phyloP scores from a whole-genome alignment of 2,329 filamentous ascomycete species.

The Zymoseptoria crescenta region DNA sequence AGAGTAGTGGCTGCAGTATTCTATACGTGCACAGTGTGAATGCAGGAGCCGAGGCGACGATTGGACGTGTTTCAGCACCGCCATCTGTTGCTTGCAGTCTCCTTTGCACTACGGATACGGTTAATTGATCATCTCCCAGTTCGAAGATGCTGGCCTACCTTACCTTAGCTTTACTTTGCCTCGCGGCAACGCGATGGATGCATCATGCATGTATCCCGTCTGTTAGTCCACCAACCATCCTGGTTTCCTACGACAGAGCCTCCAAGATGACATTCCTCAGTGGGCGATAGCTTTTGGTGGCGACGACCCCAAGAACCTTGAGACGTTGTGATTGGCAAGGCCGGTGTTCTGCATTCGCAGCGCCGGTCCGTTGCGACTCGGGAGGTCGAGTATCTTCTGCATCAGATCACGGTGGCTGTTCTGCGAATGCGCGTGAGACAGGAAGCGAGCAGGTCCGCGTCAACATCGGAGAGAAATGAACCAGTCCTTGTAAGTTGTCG shows the following conservation, averaged over 20 bases:
- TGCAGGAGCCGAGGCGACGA: background rate
- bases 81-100: background rate
- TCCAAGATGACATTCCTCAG: background rate
- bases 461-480: background rate
- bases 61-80: constrained; percentile 1
- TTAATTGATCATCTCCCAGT: background rate
- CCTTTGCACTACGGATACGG: background rate
- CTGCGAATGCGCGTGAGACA: background rate
- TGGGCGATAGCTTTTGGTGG: background rate
- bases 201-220: background rate
- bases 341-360: background rate
- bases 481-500: background rate
- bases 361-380: background rate
- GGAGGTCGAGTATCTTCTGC: background rate
- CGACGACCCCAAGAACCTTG: background rate
- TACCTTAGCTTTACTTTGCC: background rate
- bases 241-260: background rate
- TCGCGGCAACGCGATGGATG: background rate
- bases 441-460: background rate
- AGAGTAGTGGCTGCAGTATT: background rate
- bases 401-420: background rate
- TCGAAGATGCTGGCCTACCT: background rate
- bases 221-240: background rate
- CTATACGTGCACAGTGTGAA: background rate
- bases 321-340: background rate